A percentile compares a stretch with the other conserved stretches of the same genome.
These are phyloP conservation scores for Exophiala mesophila DNA, from an alignment of 2,329 filamentous ascomycete genomes.

Conservation along the genomic window DNA sequence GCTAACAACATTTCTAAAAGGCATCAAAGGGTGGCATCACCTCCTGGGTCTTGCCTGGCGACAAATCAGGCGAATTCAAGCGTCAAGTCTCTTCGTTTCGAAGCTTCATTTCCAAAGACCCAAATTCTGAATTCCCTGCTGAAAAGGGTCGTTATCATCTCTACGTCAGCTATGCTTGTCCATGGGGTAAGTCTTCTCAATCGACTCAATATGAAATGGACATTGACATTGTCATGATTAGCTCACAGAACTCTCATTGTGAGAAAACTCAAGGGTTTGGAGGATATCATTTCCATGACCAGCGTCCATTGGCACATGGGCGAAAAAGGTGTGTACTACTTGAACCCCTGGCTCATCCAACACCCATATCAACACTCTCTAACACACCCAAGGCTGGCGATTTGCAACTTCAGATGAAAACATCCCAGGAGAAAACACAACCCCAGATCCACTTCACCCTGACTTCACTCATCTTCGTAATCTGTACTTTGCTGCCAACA, in stretches of 20 bases:
- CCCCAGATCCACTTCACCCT: slow-evolving; percentile 56
- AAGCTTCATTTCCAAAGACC: slow-evolving; percentile 67
- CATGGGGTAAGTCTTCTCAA: slow-evolving; percentile 74
- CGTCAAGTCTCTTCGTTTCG: slow-evolving; percentile 79
- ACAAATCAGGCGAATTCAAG: slow-evolving; percentile 84
- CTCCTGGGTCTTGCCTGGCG: slow-evolving; percentile 69
- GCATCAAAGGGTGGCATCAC: slow-evolving; percentile 57
- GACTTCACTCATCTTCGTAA: slow-evolving; percentile 69
- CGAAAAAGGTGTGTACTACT: slow-evolving; percentile 49
- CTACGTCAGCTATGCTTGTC: slow-evolving; percentile 90
- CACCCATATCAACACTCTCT: background rate
- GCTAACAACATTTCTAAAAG: slow-evolving; percentile 12
- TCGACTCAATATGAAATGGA: too few species aligned
- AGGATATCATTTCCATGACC: slow-evolving; percentile 73
- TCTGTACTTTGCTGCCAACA: slow-evolving; percentile 71
- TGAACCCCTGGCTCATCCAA: background rate
- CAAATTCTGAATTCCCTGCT: slow-evolving; percentile 69
- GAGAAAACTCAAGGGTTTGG: slow-evolving; percentile 83
- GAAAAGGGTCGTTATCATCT: slow-evolving; percentile 92
- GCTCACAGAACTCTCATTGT: slow-evolving; percentile 84
- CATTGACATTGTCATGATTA: too few species aligned
- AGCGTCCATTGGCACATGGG: slow-evolving; percentile 90
- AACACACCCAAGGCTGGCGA: slow-evolving; percentile 60
- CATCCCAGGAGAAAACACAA: slow-evolving; percentile 51
- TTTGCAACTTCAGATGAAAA: slow-evolving; percentile 65